Conservation (phyloP, 495 filamentous ascomycete genomes). For the Talaromyces proteolyticus region DNA sequence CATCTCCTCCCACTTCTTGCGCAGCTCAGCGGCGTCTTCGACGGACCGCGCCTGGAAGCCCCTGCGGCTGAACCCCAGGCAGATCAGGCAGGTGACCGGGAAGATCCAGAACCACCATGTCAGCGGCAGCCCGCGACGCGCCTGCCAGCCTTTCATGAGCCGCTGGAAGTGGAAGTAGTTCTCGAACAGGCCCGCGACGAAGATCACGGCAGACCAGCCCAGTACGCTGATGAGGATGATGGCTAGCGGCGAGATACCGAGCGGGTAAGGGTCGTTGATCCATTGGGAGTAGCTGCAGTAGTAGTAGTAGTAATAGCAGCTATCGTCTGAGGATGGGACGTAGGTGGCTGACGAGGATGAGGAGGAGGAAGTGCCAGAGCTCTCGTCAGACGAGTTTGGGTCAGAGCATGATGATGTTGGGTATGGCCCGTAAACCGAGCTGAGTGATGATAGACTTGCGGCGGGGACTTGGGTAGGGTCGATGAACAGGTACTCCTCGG, state of each 20-base stretch:
- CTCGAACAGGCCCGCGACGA: constrained; percentile 44
- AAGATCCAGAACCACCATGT: constrained; percentile 34
- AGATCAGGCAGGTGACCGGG: constrained; percentile 26
- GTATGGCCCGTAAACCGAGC: constrained; percentile 14
- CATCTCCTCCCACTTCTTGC: constrained; percentile 37
- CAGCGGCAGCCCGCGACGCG: constrained; percentile 41
- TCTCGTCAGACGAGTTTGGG: constrained; percentile 5
- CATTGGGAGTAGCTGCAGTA: constrained; percentile 16
- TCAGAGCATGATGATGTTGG: constrained; percentile 4
- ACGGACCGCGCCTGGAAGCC: constrained; percentile 29
- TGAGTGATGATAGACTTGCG: constrained; percentile 14
- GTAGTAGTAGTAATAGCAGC: constrained; percentile 5
- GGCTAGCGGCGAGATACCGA: constrained; percentile 23
- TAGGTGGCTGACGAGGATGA: constrained; percentile 10
- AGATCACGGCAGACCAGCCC: constrained; percentile 33
- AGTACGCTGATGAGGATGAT: constrained; percentile 31
- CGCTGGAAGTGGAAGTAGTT: constrained; percentile 45
- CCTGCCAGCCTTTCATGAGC: constrained; percentile 43
- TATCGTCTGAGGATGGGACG: constrained; percentile 12
- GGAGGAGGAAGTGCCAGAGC: not conserved
- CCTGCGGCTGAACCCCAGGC: constrained; percentile 33
- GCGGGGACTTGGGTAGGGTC: constrained; percentile 25
- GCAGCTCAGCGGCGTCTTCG: constrained; percentile 33
- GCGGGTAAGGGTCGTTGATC: constrained; percentile 17
- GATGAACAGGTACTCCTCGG: constrained; percentile 23